Evolutionary conservation across 345 rosid species (phyloP).

Genomic region (Populus alba): DNA sequence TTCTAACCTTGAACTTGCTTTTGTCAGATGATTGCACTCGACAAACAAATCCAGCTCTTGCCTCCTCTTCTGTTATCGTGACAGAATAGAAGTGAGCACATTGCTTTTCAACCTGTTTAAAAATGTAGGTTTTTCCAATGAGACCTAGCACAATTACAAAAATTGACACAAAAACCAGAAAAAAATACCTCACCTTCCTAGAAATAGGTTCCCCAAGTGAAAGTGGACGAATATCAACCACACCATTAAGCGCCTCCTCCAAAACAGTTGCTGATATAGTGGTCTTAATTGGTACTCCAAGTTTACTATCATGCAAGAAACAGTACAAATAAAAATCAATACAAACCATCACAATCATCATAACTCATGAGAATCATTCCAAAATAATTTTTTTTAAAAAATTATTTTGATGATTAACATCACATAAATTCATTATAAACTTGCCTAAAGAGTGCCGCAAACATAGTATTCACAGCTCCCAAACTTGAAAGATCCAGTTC

Average conservation of each 20-base stretch:
- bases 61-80: slow-evolving; percentile 84
- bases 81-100: slow-evolving; percentile 96
- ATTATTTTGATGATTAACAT: not conserved
- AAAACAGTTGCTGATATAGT: slow-evolving; percentile 87
- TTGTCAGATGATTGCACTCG: slow-evolving; percentile 88
- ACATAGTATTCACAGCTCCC: slow-evolving; percentile 92
- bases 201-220: slow-evolving; percentile 58
- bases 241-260: slow-evolving; percentile 95
- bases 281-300: slow-evolving; percentile 98
- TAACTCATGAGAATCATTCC: not conserved
- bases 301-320: slow-evolving; percentile 55
- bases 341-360: not conserved
- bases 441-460: slow-evolving; percentile 93
- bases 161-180: slow-evolving; percentile 18
- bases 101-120: slow-evolving; percentile 92
- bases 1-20: slow-evolving; percentile 94
- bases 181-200: slow-evolving; percentile 55
- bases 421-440: not conserved
- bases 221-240: slow-evolving; percentile 63
- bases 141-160: slow-evolving; percentile 12
- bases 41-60: slow-evolving; percentile 79
- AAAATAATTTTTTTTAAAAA: not conserved
- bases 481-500: slow-evolving; percentile 96
- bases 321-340: slow-evolving; percentile 4
- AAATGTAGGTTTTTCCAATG: slow-evolving; percentile 24